Conservation (phyloP, 2,329 filamentous ascomycete species). For the Alternaria sp. region DNA sequence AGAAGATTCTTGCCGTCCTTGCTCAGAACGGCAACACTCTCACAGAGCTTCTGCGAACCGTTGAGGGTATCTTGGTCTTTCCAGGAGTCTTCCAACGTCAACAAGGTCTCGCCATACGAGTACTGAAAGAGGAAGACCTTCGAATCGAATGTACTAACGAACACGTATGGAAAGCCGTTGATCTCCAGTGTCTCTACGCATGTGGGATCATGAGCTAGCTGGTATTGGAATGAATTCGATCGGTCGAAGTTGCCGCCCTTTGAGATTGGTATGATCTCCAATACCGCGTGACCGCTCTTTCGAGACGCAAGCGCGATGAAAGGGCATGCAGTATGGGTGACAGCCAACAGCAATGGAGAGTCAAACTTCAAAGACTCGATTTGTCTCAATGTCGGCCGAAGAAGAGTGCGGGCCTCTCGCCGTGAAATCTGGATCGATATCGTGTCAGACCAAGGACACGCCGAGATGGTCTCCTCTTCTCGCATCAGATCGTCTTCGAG, state of each 20-base stretch:
- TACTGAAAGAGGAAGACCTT: constrained; percentile 30
- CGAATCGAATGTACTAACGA: constrained; percentile 40
- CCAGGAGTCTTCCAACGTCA: constrained; percentile 19
- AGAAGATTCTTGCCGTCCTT: constrained; percentile 21
- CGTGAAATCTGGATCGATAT: constrained; percentile 43
- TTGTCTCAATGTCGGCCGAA: constrained; percentile 20
- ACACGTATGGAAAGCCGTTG: constrained; percentile 23
- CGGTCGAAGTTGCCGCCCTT: constrained; percentile 23
- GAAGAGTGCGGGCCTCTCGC: constrained; percentile 32
- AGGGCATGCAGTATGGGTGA: constrained; percentile 18
- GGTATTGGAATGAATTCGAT: constrained; percentile 9
- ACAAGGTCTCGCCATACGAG: constrained; percentile 3
- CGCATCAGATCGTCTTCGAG: constrained; percentile 34
- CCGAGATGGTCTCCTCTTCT: constrained; percentile 40
- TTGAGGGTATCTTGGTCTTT: not conserved
- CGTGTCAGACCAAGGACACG: constrained; percentile 27
- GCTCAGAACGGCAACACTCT: constrained; percentile 36
- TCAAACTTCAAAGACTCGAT: constrained; percentile 25
- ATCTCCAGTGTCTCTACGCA: constrained; percentile 42
- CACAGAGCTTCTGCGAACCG: constrained; percentile 32
- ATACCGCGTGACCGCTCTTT: constrained; percentile 24
- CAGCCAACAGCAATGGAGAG: constrained; percentile 28
- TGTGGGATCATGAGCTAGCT: constrained; percentile 38
- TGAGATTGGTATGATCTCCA: constrained; percentile 28
- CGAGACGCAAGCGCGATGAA: constrained; percentile 31